Evolutionary conservation across 2,329 filamentous ascomycete species (phyloP).

Genomic region (Rutstroemia sydowiana): DNA sequence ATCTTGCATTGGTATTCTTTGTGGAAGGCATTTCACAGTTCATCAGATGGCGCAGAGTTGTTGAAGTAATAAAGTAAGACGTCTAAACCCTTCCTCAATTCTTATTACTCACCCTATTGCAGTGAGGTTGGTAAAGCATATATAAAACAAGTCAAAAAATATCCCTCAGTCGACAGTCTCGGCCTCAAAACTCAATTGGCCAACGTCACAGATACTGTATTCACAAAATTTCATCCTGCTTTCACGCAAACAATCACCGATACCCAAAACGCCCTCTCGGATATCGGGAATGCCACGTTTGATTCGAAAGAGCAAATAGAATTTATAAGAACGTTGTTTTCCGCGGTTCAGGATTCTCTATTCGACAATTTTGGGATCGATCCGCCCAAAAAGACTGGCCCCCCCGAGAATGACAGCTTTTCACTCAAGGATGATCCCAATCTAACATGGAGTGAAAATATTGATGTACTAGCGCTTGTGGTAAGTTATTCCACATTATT

Average conservation of each 20-base stretch:
- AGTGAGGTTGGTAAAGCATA: background rate
- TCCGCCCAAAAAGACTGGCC: background rate
- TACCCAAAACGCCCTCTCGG: background rate
- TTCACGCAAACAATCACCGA: slow-evolving; percentile 6
- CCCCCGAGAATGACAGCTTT: too few species aligned
- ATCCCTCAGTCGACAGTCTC: background rate
- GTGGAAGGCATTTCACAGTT: slow-evolving; percentile 39
- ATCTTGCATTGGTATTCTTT: slow-evolving; percentile 47
- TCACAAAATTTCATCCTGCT: slow-evolving; percentile 9
- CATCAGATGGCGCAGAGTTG: slow-evolving; percentile 20
- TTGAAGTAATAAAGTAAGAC: slow-evolving; percentile 14
- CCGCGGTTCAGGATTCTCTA: slow-evolving; percentile 16
- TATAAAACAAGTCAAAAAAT: background rate
- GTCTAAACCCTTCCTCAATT: background rate
- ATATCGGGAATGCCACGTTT: background rate
- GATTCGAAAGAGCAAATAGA: background rate
- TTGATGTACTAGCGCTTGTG: too few species aligned
- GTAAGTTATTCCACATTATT: too few species aligned
- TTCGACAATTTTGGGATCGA: slow-evolving; percentile 17
- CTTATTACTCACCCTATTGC: background rate
- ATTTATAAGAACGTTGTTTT: slow-evolving; percentile 3
- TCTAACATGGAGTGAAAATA: too few species aligned
- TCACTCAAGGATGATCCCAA: too few species aligned
- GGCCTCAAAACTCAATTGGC: background rate
- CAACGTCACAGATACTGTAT: slow-evolving; percentile 12